Percentiles rank a stretch among this genome's conserved stretches.
Conservation (phyloP, 257 asterid species). For the Petunia secreta region DNA sequence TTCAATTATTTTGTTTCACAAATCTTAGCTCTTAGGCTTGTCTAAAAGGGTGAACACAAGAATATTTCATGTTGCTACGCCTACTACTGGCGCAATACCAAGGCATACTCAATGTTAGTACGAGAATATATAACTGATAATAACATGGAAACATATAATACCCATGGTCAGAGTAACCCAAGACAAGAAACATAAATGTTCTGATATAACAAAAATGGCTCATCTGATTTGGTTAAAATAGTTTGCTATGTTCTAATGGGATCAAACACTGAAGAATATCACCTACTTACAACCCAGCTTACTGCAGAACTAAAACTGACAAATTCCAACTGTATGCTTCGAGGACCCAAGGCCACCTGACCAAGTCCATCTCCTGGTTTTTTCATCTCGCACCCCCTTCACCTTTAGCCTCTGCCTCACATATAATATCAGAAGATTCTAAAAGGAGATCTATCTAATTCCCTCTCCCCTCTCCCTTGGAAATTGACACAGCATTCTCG, state of each 20-base stretch:
- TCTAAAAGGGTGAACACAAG: not conserved
- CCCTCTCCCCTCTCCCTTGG: too few relatives aligned
- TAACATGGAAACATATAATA: not conserved
- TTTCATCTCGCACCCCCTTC: not conserved
- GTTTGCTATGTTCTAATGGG: not conserved
- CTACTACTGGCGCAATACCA: not conserved
- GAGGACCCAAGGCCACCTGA: not conserved
- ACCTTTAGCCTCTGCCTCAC: too few relatives aligned
- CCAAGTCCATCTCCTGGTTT: not conserved
- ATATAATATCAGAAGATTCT: not conserved
- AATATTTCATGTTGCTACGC: conserved; percentile 7
- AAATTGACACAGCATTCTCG: too few relatives aligned
- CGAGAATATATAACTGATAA: not conserved
- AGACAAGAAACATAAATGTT: conserved; percentile 10
- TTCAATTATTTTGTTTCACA: not conserved
- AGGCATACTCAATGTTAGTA: not conserved
- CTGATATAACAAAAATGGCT: not conserved
- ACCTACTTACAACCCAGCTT: not conserved
- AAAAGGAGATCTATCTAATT: too few relatives aligned
- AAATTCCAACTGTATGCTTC: not conserved
- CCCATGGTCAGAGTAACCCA: not conserved
- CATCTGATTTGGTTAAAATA: not conserved
- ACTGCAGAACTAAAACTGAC: not conserved
- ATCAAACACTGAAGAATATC: conserved; percentile 1
- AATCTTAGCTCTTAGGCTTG: not conserved